Conservation (phyloP, 2,329 filamentous ascomycete species). For the Venturia nashicola region DNA sequence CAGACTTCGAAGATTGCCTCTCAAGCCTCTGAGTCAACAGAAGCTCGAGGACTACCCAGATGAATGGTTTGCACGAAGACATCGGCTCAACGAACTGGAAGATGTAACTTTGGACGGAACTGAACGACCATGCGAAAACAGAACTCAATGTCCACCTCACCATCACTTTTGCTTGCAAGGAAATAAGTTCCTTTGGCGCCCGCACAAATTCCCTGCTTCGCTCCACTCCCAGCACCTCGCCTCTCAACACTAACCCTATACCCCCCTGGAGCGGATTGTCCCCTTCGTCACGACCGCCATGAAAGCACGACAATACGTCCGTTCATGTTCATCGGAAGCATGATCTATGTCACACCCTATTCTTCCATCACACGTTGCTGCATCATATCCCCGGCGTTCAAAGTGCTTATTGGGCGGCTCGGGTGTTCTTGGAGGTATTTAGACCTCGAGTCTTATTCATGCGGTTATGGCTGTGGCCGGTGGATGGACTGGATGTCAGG, state of each 20-base stretch:
- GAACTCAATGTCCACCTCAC: background rate
- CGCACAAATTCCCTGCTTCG: conserved; percentile 4
- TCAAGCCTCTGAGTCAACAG: too few relatives aligned
- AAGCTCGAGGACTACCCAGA: background rate
- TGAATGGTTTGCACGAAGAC: background rate
- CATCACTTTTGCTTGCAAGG: background rate
- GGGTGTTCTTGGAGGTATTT: background rate
- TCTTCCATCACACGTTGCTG: background rate
- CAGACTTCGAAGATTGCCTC: background rate
- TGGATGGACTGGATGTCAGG: background rate
- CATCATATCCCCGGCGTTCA: conserved; percentile 7
- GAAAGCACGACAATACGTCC: conserved; percentile 11
- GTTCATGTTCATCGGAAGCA: background rate
- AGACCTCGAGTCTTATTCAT: background rate
- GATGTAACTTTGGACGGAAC: background rate
- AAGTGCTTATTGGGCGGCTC: background rate
- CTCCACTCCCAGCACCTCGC: conserved; percentile 7
- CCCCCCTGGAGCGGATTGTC: conserved; percentile 14
- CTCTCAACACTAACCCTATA: conserved; percentile 9
- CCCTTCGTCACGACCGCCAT: conserved; percentile 21
- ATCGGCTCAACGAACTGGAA: background rate
- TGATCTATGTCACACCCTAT: background rate
- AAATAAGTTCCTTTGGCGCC: conserved; percentile 10
- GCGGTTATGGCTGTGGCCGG: background rate
- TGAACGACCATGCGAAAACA: background rate